Evolutionary conservation across 371 early-diverging fungal species (phyloP), one percentile per base, ranked within the genome.

Genomic region (Mortierella sp.): DNA sequence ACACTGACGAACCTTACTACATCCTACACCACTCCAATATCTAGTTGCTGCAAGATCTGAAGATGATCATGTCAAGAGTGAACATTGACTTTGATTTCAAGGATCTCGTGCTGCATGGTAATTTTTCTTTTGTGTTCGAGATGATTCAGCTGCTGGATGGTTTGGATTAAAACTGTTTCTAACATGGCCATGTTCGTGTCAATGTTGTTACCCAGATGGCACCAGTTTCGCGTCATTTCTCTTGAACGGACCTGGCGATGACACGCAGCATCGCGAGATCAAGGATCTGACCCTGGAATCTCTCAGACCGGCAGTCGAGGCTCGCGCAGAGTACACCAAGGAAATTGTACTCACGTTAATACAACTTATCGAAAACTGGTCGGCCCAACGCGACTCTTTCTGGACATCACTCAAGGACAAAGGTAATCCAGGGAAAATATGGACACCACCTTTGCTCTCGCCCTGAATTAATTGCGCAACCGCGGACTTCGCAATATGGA

Each of bases 31-130:
- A 3, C 24, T 10, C 24, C 8, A n/a, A 35, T 68, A 35, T 35
- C n/a, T 79, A 89, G 89, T 51, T 89, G 5, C 63, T 88, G 27
- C 75, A 79, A 74, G 89, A 88, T 63, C 68, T 89, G 27, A 77
- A 73, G 48, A 77, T 88, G 87, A 51, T 88, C 54, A 76, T 84
- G 70, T 65, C 80, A 32, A 83, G 83, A 75, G 77, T 88, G 46
- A 85, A 83, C 35, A 80, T 85, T 16, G 55, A 76, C 56, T 75
- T 76, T 29, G 77, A 82, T 32, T 63, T 75, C 21, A 81, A 83
- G 44, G 82, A 84, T 29, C 70, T 88, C 43, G 78, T 74, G 6
- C 63, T 84, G 54, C n/a, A 79, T 63, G 84, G 84, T 84, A 84
- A 51, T 18, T 43, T 35, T 16, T 60, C n/a, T 51, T 51, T 71